Percentiles rank a stretch among this genome's conserved stretches.
Evolutionary conservation across 2,329 filamentous ascomycete species (phyloP).

Genomic region (Stagonosporopsis cucurbitacearum): DNA sequence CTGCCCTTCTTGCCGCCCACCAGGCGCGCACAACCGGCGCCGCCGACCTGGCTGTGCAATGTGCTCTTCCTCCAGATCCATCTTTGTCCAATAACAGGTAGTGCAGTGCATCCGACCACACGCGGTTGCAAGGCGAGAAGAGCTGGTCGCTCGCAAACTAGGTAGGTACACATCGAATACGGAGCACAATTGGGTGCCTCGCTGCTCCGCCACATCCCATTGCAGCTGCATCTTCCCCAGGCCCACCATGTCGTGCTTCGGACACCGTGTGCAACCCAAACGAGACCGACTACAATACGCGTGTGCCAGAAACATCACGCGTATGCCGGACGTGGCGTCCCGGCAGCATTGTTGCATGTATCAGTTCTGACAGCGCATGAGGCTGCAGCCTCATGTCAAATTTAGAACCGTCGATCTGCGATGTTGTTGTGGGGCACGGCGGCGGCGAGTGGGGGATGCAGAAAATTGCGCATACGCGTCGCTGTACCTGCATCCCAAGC

Average conservation of each 20-base stretch:
- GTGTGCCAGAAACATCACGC: constrained; percentile 11
- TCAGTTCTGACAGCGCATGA: constrained; percentile 8
- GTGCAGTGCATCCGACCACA: constrained; percentile 5
- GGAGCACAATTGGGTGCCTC: constrained; percentile 9
- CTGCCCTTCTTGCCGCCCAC: background rate
- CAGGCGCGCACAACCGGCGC: constrained; percentile 3
- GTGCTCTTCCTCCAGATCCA: constrained; percentile 5
- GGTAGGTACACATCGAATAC: background rate
- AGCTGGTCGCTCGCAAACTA: constrained; percentile 3
- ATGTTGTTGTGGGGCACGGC: constrained; percentile 11
- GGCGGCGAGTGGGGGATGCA: constrained; percentile 16
- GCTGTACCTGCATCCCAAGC: constrained; percentile 22
- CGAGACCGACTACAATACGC: constrained; percentile 8
- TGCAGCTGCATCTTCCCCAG: constrained; percentile 10
- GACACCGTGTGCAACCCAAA: constrained; percentile 16
- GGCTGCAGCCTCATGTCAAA: constrained; percentile 2
- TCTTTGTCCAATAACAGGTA: constrained; percentile 11
- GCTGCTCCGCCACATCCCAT: constrained; percentile 15
- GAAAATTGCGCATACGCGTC: constrained; percentile 20
- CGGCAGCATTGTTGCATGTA: constrained; percentile 1
- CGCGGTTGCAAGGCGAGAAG: constrained; percentile 12
- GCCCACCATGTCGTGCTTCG: constrained; percentile 6
- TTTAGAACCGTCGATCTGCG: constrained; percentile 21
- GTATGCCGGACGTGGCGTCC: constrained; percentile 9
- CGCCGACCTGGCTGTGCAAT: constrained; percentile 10